Conservation (phyloP, 2,329 filamentous ascomycete species). For the Ophiocordyceps camponoti-saundersi region DNA sequence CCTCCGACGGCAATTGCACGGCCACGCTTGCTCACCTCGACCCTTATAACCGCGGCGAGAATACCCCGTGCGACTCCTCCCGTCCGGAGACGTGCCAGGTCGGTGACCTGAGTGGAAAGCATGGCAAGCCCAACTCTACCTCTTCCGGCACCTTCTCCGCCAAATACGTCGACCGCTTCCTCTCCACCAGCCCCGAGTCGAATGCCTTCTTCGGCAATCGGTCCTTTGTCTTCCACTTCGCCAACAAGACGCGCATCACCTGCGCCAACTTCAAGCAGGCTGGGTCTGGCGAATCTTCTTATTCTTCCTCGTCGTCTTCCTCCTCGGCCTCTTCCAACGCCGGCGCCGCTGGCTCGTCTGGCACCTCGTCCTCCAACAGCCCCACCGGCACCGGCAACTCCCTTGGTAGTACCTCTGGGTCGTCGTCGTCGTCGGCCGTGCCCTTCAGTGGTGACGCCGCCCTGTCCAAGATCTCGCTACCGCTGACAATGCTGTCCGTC, state of each 20-base stretch:
- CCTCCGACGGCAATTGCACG: constrained; percentile 53
- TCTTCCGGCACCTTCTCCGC: constrained; percentile 28
- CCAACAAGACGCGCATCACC: constrained; percentile 45
- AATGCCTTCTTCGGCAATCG: constrained; percentile 47
- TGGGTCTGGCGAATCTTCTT: background rate
- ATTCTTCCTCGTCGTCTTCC: background rate
- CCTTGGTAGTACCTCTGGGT: background rate
- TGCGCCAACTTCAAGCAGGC: constrained; percentile 40
- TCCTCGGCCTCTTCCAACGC: no score
- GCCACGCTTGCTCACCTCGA: constrained; percentile 52
- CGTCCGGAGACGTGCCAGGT: constrained; percentile 52
- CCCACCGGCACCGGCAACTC: background rate
- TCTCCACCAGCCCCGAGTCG: constrained; percentile 32
- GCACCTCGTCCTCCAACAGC: background rate
- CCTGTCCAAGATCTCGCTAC: background rate
- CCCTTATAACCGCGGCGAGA: constrained; percentile 48
- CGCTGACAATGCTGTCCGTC: background rate
- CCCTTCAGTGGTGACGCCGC: background rate
- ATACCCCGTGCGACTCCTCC: constrained; percentile 37
- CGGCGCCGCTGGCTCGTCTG: background rate
- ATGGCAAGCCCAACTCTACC: constrained; percentile 33
- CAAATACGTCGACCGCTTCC: constrained; percentile 38
- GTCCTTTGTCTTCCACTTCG: constrained; percentile 46
- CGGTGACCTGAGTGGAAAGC: constrained; percentile 61
- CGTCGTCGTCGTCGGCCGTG: background rate